A percentile compares a stretch with the other conserved stretches of the same genome.
Evolutionary conservation across 2,329 filamentous ascomycete genomes (phyloP).

Genomic region (Pezicula carpinea): DNA sequence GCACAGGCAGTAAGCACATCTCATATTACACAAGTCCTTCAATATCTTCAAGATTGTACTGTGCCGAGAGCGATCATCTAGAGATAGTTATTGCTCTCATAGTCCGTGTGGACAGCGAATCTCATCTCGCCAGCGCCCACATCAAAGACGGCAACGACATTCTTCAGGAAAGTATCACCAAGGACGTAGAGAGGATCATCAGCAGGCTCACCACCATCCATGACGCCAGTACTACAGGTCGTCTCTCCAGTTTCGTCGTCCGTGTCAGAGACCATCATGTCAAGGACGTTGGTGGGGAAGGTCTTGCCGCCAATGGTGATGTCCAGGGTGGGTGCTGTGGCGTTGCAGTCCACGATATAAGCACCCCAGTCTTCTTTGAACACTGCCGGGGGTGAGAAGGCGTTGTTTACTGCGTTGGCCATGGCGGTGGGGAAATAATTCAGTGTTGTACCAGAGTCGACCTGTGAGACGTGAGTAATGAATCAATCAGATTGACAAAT

Average conservation of each 20-base stretch:
- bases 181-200: not conserved
- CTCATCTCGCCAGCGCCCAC: conserved; percentile 1
- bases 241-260: not conserved
- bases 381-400: not conserved
- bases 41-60: too few species aligned
- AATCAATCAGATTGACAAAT: too few species aligned
- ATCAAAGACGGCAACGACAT: conserved; percentile 5
- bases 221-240: too few species aligned
- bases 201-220: too few species aligned
- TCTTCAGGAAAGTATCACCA: conserved; percentile 4
- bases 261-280: too few species aligned
- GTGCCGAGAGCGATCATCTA: too few species aligned
- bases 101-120: conserved; percentile 1
- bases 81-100: not conserved
- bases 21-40: too few species aligned
- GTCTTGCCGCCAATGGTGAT: not conserved
- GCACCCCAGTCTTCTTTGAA: too few species aligned
- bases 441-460: not conserved
- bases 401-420: too few species aligned
- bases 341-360: not conserved
- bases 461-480: not conserved
- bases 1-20: too few species aligned
- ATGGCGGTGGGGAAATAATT: too few species aligned
- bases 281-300: not conserved
- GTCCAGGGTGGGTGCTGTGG: not conserved